phyloP scores from a whole-genome alignment of 129 eudicot genomes.

The Arctium minus region DNA sequence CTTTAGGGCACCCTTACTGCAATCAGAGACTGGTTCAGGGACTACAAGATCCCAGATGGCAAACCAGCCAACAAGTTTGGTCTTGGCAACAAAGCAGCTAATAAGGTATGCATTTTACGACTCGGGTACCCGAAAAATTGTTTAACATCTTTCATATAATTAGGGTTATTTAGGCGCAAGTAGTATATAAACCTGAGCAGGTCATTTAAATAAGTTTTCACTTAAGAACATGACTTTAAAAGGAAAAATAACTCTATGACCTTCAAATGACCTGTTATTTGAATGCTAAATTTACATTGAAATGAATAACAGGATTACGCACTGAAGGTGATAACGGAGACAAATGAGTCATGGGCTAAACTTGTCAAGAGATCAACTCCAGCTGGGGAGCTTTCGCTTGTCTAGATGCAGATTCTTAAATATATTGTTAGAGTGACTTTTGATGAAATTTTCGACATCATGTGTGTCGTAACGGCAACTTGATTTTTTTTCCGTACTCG shows the following conservation, averaged over 20 bases:
- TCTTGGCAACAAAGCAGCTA: slow-evolving; percentile 93
- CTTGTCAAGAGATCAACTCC: slow-evolving; percentile 87
- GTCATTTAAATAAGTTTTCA: too few species aligned
- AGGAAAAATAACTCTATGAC: too few species aligned
- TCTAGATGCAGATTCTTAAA: slow-evolving; percentile 30
- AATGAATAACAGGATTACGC: slow-evolving; percentile 73
- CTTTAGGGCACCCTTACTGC: slow-evolving; percentile 91
- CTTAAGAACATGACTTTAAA: too few species aligned
- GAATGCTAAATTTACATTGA: not conserved
- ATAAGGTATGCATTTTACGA: slow-evolving; percentile 52
- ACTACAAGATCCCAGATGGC: slow-evolving; percentile 99
- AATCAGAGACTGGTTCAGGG: slow-evolving; percentile 99
- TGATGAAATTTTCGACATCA: slow-evolving; percentile 16
- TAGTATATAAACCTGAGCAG: too few species aligned
- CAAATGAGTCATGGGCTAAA: slow-evolving; percentile 95
- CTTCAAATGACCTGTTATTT: not conserved
- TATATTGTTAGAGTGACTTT: slow-evolving; percentile 18
- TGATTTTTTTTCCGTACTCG: not conserved
- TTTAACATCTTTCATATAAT: not conserved
- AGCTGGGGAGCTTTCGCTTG: slow-evolving; percentile 92
- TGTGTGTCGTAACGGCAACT: slow-evolving; percentile 20
- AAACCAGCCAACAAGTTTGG: slow-evolving; percentile 98
- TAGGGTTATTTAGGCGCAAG: not conserved
- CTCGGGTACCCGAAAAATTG: not conserved
- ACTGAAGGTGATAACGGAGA: slow-evolving; percentile 78